These are phyloP conservation scores for Nannochloropsis oceanica DNA, from an alignment of 108 stramenopile genomes.

Conservation along the genomic window DNA sequence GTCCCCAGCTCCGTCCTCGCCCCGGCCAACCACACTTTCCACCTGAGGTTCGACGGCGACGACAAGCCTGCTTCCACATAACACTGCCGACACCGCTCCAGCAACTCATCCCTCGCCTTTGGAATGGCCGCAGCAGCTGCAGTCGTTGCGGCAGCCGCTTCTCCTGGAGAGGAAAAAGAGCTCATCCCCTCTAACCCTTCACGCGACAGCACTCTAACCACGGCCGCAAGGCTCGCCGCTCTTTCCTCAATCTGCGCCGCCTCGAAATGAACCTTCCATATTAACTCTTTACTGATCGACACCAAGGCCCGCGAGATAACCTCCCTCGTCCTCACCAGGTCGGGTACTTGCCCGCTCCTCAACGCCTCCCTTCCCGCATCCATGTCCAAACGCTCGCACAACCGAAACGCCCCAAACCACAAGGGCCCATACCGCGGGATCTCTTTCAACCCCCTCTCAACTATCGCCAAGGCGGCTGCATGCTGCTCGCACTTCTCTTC, in stretches of 20 bases:
- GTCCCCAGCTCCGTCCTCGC: conserved; percentile 80
- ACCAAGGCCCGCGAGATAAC: conserved; percentile 61
- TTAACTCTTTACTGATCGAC: conserved; percentile 71
- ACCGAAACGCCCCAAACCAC: conserved; percentile 86
- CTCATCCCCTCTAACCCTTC: background rate
- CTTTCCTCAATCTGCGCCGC: conserved; percentile 82
- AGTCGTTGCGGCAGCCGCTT: background rate
- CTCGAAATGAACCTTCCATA: conserved; percentile 92
- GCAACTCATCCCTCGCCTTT: conserved; percentile 27
- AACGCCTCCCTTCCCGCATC: background rate
- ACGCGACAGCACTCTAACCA: background rate
- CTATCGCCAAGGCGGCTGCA: conserved; percentile 64
- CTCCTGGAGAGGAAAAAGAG: background rate
- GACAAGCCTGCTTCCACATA: conserved; percentile 65
- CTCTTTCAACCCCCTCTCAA: conserved; percentile 70
- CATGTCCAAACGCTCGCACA: conserved; percentile 17
- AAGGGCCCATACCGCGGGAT: conserved; percentile 87
- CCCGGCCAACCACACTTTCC: conserved; percentile 86
- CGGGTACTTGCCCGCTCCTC: background rate
- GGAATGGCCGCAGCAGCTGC: background rate
- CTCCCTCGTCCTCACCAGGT: conserved; percentile 50
- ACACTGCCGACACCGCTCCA: conserved; percentile 37
- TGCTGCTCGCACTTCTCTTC: conserved; percentile 48
- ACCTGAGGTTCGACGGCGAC: conserved; percentile 73
- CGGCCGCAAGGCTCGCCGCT: conserved; percentile 41